Base-by-base conservation (phyloP, 2,329 filamentous ascomycete species). In the Xylaria sp. region DNA sequence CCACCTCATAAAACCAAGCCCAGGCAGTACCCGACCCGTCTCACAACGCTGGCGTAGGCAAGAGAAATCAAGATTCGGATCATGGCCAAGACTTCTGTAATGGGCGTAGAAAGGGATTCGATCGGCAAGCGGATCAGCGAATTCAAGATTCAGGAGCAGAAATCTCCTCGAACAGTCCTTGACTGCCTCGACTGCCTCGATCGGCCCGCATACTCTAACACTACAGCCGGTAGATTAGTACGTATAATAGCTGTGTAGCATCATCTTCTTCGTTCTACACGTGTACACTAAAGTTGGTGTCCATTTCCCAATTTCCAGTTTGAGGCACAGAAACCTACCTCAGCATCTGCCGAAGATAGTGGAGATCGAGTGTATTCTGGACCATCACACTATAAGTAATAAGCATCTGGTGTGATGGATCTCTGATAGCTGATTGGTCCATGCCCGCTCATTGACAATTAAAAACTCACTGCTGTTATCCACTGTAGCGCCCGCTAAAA, bases 31-130 rank as follows among this genome's bases (percentile, higher is more conserved):
- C n/a, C n/a, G n/a, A n/a, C n/a, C 21, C 2, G 47, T 59, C 10
- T 29, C 53, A 59, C 53, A 6, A 13, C 37, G 37, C 37, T 40
- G 37, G 4, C 16, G 16, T 18, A 40, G 44, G 40, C 18, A 21
- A 37, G n/a, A 58, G 50, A 58, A 68, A 61, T 58, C 40, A 65
- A 60, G 63, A 66, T 66, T 63, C 40, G 12, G 66, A 61, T 59
- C 62, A 48, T 25, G 48, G 25, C 60, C 53, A 66, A 54, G 55
- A 55, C 50, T 68, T 23, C 51, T 65, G 29, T 44, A 29, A 44
- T 18, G 13, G 57, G 61, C 51, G 44, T 40, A 47, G 59, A 58
- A 35, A 27, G 42, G 60, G 63, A 60, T 63, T 60, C 50, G 63
- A 69, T 69, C 59, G 63, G 60, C 67, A 66, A 32, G 59, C 48